These are phyloP conservation scores for Firmiana major DNA, from an alignment of 345 rosid species.

Conservation along the genomic window DNA sequence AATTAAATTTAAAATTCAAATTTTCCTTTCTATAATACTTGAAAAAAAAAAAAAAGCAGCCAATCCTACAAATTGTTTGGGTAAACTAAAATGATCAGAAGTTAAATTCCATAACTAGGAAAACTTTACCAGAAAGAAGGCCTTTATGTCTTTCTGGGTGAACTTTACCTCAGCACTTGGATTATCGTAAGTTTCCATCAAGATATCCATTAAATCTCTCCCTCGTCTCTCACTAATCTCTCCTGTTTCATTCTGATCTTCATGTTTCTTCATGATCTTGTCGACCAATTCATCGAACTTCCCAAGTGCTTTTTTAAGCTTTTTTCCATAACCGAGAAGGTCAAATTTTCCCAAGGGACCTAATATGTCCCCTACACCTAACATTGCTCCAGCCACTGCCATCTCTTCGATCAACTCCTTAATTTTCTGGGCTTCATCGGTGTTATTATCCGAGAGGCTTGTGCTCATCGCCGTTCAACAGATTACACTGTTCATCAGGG, in stretches of 20 bases:
- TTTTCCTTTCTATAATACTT: too few species aligned
- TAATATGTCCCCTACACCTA: background rate
- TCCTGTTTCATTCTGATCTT: background rate
- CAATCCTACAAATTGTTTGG: too few species aligned
- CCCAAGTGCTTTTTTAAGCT: background rate
- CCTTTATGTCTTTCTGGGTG: background rate
- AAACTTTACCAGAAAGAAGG: background rate
- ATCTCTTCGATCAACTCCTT: background rate
- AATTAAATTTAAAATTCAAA: too few species aligned
- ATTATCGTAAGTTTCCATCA: background rate
- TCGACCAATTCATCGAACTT: background rate
- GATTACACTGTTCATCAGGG: constrained; percentile 1
- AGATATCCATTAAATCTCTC: constrained; percentile 4
- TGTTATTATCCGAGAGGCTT: background rate
- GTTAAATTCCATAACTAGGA: too few species aligned
- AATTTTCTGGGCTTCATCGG: background rate
- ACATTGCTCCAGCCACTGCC: background rate
- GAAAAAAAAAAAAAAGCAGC: too few species aligned
- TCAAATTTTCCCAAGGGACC: constrained; percentile 6
- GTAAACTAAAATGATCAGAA: too few species aligned
- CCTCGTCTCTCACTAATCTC: background rate
- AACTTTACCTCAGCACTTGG: background rate
- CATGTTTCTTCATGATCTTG: background rate
- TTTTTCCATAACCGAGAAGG: constrained; percentile 2
- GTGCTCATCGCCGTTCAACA: background rate